Evolutionary conservation across 1,139 yeast species (phyloP), one percentile per base, ranked within the genome.

Genomic region (Suhomyces ambrosiae): DNA sequence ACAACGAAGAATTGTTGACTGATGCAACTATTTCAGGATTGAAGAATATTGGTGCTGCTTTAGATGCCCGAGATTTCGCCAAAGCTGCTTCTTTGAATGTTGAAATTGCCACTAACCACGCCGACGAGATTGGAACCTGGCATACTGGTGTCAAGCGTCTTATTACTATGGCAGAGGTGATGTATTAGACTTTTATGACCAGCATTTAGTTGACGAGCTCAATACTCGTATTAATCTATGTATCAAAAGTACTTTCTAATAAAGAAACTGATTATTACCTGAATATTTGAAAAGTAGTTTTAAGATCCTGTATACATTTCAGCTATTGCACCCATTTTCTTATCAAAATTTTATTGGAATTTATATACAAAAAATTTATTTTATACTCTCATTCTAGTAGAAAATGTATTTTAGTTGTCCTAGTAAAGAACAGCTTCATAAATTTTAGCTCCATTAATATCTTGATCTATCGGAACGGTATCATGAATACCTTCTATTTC

Each of bases 111-210:
- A 76, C 89, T 7, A 74, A 77, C 27, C 76, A 79, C 50, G 76
- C 83, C 33, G 80, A 77, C 29, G 96, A 90, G 60, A 80, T 86
- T 48, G 96, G 96, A 9, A 81, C 85, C 52, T 92, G 98, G 98
- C 80, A 87, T 68, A 80, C 87, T 17, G 98, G 98, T 53, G 84
- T 92, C 36, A 88, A 86, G 64, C 79, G 97, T 52, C 74, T 92
- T 50, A 81, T 92, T 45, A 86, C 85, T 45, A 86, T 92, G 81
- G 79, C 74, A 30, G 79, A 75, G 49, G 82, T 78, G 12, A 59
- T 68, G 56, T 59, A 42, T 21, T 45, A 39, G 27, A 21, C 11
- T 9, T 3, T n/a, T 17, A 17, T 25, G 21, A 18, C 21, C 8
- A 18, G 21, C 21, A 18, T 18, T 18, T 18, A n/a, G 21, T 18